Evolutionary conservation across 192 early-diverging fungal genomes (phyloP).

Genomic region (Backusella tarrabulga): DNA sequence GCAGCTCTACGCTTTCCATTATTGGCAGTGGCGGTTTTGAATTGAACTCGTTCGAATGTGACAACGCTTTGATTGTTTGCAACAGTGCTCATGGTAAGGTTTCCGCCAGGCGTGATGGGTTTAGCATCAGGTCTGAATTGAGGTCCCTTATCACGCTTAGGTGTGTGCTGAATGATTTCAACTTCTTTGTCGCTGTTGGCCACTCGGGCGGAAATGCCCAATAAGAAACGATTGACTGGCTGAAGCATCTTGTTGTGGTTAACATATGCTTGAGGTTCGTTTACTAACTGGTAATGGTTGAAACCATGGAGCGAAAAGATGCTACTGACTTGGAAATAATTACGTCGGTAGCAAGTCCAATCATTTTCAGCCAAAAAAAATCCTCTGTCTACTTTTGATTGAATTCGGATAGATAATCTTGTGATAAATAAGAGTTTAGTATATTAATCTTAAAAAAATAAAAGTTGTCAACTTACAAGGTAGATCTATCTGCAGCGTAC

Average conservation of each 20-base stretch:
- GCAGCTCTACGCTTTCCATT: conserved; percentile 87
- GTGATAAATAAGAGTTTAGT: neutral
- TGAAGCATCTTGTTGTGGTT: conserved; percentile 43
- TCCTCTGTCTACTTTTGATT: conserved; percentile 73
- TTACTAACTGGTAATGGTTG: neutral
- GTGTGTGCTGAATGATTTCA: conserved; percentile 71
- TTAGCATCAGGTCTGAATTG: conserved; percentile 57
- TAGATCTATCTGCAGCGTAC: conserved; percentile 14
- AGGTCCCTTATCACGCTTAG: conserved; percentile 86
- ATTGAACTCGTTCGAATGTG: conserved; percentile 89
- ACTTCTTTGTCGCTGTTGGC: conserved; percentile 54
- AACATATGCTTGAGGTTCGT: conserved; percentile 7
- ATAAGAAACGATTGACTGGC: conserved; percentile 55
- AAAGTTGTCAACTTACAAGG: conserved; percentile 13
- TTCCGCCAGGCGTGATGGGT: conserved; percentile 43
- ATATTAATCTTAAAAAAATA: neutral
- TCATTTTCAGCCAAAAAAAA: conserved; percentile 75
- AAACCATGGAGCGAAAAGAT: conserved; percentile 43
- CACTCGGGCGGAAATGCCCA: conserved; percentile 65
- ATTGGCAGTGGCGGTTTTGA: conserved; percentile 92
- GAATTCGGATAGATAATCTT: conserved; percentile 52
- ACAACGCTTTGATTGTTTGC: conserved; percentile 46
- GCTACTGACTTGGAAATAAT: conserved; percentile 77
- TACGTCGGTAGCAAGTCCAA: conserved; percentile 89
- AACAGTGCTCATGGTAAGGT: conserved; percentile 30